Evolutionary conservation across 306 rosid genomes (phyloP), one percentile per base, ranked within the genome.

Genomic region (Castanospermum australe): DNA sequence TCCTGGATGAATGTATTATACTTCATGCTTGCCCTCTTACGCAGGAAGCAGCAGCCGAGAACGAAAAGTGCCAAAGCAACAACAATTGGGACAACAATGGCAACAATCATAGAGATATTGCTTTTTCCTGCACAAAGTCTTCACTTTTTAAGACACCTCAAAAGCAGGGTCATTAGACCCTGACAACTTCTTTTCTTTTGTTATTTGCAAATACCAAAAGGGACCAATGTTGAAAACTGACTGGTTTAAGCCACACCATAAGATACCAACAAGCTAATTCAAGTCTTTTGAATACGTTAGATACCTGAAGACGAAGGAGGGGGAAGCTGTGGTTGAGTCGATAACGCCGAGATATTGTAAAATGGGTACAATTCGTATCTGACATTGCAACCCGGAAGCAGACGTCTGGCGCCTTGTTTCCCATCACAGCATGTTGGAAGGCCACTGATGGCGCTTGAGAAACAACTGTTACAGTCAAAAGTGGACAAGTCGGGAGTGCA

Each of bases 351-450:
- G 21, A 9, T 28, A 45, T 81, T 84, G 67, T 84, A 87, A 78
- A 87, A 87, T 5, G 63, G 81, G 17, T 56, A 81, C 4, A 74
- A 2, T 38, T 87, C 88, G 4, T 78, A 86, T 82, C 89, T 60
- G 12, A 86, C 3, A 71, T 64, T 82, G 76, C 86, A 86, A n/a
- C 67, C 0, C 0, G 84, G 88, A 71, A 51, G 88, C 24, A 84
- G 81, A 38, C 3, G 6, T 8, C 60, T 67, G 22, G 82, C 88
- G n/a, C 91, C 91, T 14, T 25, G 33, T 67, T 62, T 67, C 6
- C 82, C 71, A 24, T 4, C 2, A 60, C 90, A 80, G 75, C 89
- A 86, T 9, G 2, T 6, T 12, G 87, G 87, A 60, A 85, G 7
- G 32, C 1, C 3, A 54, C 67, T 76, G 2, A 82, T 68, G 61